Evolutionary conservation across 768 basidiomycete genomes (phyloP).

Genomic region (Naganishia vaughanmartiniae): DNA sequence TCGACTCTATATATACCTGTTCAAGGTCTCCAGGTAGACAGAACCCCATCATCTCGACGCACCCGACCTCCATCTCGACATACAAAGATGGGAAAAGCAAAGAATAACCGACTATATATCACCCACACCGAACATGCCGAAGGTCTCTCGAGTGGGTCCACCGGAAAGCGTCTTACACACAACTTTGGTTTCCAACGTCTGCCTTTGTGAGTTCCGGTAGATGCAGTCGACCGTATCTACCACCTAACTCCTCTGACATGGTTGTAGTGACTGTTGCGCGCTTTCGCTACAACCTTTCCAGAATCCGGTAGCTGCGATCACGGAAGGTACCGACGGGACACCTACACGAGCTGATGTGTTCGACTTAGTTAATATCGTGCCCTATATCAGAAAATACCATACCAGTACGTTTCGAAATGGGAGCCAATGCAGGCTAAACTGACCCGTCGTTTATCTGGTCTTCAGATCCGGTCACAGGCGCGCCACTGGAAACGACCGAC

Average conservation of each 20-base stretch:
- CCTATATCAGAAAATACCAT: constrained; percentile 71
- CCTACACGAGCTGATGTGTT: constrained; percentile 67
- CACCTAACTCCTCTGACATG: background rate
- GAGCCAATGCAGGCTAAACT: background rate
- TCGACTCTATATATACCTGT: too few species aligned
- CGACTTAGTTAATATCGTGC: constrained; percentile 86
- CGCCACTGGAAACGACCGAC: constrained; percentile 51
- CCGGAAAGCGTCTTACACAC: constrained; percentile 40
- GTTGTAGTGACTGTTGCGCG: constrained; percentile 71
- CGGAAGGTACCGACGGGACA: constrained; percentile 44
- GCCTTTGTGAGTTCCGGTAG: constrained; percentile 42
- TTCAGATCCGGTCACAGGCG: constrained; percentile 55
- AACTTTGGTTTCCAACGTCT: constrained; percentile 47
- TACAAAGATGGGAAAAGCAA: constrained; percentile 29
- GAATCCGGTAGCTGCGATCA: constrained; percentile 75
- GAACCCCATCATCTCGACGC: too few species aligned
- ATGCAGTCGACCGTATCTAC: background rate
- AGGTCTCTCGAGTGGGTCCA: constrained; percentile 43
- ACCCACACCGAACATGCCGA: constrained; percentile 52
- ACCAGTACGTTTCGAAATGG: constrained; percentile 42
- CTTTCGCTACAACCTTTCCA: constrained; percentile 85
- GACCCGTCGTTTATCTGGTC: background rate
- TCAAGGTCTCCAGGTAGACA: too few species aligned
- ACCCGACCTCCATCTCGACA: too few species aligned
- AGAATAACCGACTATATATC: constrained; percentile 34